Base-by-base conservation (phyloP, 2,329 filamentous ascomycete genomes). In the Cordyceps cateniannulata region DNA sequence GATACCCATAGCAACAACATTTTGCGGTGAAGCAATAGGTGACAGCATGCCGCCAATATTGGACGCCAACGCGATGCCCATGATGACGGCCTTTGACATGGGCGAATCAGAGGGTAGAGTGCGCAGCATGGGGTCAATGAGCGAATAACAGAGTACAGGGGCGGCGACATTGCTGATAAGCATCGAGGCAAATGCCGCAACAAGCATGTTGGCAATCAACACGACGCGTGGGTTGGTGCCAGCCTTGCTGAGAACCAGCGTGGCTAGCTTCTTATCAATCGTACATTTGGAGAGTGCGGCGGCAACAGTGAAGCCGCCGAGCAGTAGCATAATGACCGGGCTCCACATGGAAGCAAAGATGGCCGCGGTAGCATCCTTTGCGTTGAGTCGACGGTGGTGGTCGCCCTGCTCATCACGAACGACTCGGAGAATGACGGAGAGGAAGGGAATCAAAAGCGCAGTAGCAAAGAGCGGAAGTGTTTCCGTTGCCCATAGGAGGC, bases 261-360 rank as follows among this genome's bases (percentile, higher is more conserved):
- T 97, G 2, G 95, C 95, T 77, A 99, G 92, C 70, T 95, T 89
- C 76, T 98, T 97, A 63, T 96, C 95, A 69, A 99, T 98, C 67
- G 93, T 95, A 75, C 96, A 96, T 73, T 99, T 99, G 53, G 92
- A 96, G 60, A 99, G 77, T 0, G 95, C 96, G 0, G 95, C 95
- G 10, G 95, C 95, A 59, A 99, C 88, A 2, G 95, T 96, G 70
- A 99, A 99, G 35, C 95, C 95, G 66, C 95, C 95, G 0, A 99
- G 85, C 24, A 99, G 81, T 18, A 99, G 85, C 95, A 99, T 98
- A 67, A 99, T 99, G 60, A 99, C 95, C 0, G 95, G 93, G 3
- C 93, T 97, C 95, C 95, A 99, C 95, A 99, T 99, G 27, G 95
- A 88, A 5, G 91, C 82, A 69, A 99, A 98, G 62, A 97, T 89